phyloP scores from a whole-genome alignment of 106 monocot species.

The Platanthera guangdongensis region DNA sequence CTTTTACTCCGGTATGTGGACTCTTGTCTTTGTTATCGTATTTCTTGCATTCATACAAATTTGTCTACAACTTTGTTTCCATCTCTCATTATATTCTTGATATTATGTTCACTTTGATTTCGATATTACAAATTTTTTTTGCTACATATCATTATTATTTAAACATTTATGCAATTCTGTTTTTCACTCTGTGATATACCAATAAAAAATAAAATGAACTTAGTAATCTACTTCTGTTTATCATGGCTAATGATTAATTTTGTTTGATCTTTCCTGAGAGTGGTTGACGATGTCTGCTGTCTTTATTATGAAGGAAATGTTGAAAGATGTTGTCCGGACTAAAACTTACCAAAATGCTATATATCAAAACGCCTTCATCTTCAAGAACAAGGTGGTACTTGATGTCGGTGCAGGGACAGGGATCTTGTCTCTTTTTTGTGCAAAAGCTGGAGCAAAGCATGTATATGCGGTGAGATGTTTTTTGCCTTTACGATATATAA shows the following conservation, averaged over 20 bases:
- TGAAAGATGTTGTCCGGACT: slow-evolving; percentile 87
- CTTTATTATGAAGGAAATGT: slow-evolving; percentile 70
- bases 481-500: neutral
- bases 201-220: too few relatives aligned
- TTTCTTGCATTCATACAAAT: too few relatives aligned
- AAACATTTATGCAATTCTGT: too few relatives aligned
- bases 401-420: slow-evolving; percentile 96
- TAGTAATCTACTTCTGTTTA: neutral
- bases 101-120: too few relatives aligned
- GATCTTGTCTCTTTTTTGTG: slow-evolving; percentile 91
- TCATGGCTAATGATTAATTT: neutral
- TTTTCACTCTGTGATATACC: too few relatives aligned
- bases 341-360: slow-evolving; percentile 96
- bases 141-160: too few relatives aligned
- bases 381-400: slow-evolving; percentile 89
- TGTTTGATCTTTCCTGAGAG: neutral
- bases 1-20: too few relatives aligned
- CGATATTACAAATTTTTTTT: too few relatives aligned
- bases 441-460: slow-evolving; percentile 95
- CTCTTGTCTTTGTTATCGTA: too few relatives aligned
- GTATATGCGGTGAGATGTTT: slow-evolving; percentile 70
- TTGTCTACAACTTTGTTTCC: too few relatives aligned
- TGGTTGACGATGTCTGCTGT: neutral
- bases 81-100: too few relatives aligned
- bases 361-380: slow-evolving; percentile 65